A percentile compares a stretch with the other conserved stretches of the same genome.
Evolutionary conservation across 129 eudicot species (phyloP).

Genomic region (Centella asiatica): DNA sequence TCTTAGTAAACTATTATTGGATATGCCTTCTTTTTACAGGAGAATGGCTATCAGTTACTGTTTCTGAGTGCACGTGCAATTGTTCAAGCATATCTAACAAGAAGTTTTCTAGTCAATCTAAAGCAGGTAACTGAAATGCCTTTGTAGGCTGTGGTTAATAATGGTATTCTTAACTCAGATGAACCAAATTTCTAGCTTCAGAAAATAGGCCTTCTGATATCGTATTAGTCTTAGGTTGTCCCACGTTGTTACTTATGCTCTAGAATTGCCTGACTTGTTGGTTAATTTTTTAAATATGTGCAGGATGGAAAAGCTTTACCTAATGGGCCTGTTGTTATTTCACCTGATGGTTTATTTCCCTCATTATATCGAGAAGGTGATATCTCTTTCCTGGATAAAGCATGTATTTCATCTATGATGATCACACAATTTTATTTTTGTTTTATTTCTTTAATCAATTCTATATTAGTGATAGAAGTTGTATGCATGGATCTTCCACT

Average conservation of each 20-base stretch:
- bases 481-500: too few relatives aligned
- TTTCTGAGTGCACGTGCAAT: constrained; percentile 1
- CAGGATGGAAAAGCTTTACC: constrained; percentile 28
- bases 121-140: constrained; percentile 7
- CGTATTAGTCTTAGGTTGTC: neutral
- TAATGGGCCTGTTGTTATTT: constrained; percentile 50
- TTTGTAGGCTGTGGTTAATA: too few relatives aligned
- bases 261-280: neutral
- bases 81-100: constrained; percentile 2
- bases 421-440: too few relatives aligned
- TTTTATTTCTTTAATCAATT: too few relatives aligned
- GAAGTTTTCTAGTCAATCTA: constrained; percentile 5
- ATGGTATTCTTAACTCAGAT: too few relatives aligned
- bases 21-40: neutral
- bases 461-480: too few relatives aligned
- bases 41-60: constrained; percentile 7
- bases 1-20: too few relatives aligned
- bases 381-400: too few relatives aligned
- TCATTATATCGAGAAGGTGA: constrained; percentile 40
- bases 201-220: too few relatives aligned
- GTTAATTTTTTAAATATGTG: neutral
- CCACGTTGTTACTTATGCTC: neutral
- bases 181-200: too few relatives aligned
- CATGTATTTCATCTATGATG: too few relatives aligned
- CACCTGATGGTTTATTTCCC: constrained; percentile 60